These are phyloP conservation scores for Saturnispora hagleri DNA, from an alignment of 805 yeast species.

Conservation along the genomic window DNA sequence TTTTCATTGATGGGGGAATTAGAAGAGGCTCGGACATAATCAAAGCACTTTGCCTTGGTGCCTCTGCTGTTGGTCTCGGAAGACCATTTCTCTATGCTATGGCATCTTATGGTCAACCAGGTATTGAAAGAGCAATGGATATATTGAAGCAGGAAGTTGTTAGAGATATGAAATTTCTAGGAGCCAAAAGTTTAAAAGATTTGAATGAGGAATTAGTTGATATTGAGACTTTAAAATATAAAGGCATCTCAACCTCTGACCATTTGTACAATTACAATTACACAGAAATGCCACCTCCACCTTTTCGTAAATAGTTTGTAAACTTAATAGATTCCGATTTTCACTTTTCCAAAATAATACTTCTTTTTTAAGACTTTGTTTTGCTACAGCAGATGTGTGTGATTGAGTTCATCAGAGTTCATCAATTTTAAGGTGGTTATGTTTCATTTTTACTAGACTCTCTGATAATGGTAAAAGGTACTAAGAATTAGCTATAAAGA, in stretches of 20 bases:
- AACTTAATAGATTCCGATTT: background rate
- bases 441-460: no score
- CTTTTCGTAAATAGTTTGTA: conserved; percentile 8
- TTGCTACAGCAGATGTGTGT: no score
- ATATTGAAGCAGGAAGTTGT: conserved; percentile 43
- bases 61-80: conserved; percentile 58
- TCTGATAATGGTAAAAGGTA: no score
- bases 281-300: conserved; percentile 24
- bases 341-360: background rate
- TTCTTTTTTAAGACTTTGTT: no score
- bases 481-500: background rate
- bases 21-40: conserved; percentile 70
- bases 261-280: conserved; percentile 44
- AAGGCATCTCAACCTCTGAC: conserved; percentile 47
- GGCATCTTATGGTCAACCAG: conserved; percentile 70
- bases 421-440: no score
- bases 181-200: conserved; percentile 42
- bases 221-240: conserved; percentile 35
- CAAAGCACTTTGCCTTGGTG: conserved; percentile 71
- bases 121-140: conserved; percentile 47
- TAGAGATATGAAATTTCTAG: conserved; percentile 52
- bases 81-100: conserved; percentile 70
- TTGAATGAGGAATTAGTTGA: conserved; percentile 32
- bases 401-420: no score
- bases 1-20: conserved; percentile 70